Evolutionary conservation across 1,284 basidiomycete genomes (phyloP).

Genomic region (Ceratobasidium sp.): DNA sequence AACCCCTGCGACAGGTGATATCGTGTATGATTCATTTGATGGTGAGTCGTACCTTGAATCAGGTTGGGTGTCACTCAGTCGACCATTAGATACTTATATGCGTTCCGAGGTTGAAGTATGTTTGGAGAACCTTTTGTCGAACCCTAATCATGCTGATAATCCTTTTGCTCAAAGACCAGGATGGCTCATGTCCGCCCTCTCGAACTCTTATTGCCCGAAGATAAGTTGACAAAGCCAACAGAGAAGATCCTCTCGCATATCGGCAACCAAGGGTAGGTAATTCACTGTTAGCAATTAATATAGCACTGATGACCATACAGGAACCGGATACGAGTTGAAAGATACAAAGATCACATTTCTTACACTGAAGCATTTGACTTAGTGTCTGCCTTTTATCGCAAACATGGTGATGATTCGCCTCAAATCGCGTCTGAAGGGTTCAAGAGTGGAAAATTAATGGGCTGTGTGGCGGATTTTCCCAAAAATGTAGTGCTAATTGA

Average conservation of each 20-base stretch:
- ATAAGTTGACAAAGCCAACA: conserved; percentile 72
- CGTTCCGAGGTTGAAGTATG: conserved; percentile 84
- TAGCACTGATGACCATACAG: conserved; percentile 35
- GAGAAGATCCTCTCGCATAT: conserved; percentile 79
- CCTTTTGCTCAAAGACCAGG: conserved; percentile 62
- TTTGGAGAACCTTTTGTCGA: not conserved
- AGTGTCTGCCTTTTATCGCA: conserved; percentile 76
- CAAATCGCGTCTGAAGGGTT: conserved; percentile 55
- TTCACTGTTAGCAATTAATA: conserved; percentile 5
- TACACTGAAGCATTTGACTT: conserved; percentile 77
- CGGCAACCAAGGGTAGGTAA: conserved; percentile 56
- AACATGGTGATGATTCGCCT: conserved; percentile 45
- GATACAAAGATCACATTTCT: conserved; percentile 61
- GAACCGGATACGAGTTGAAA: conserved; percentile 66
- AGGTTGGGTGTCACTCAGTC: conserved; percentile 16
- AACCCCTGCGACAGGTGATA: conserved; percentile 86
- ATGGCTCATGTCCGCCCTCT: conserved; percentile 83
- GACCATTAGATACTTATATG: conserved; percentile 70
- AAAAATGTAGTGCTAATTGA: conserved; percentile 50
- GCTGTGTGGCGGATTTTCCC: conserved; percentile 73
- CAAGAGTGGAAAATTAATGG: conserved; percentile 63
- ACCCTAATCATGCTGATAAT: not conserved
- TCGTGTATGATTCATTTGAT: conserved; percentile 90
- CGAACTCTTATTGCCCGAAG: conserved; percentile 75
- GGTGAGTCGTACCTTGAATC: conserved; percentile 54